Base-by-base conservation (phyloP, 257 asterid species). In the Scutellaria barbata region DNA sequence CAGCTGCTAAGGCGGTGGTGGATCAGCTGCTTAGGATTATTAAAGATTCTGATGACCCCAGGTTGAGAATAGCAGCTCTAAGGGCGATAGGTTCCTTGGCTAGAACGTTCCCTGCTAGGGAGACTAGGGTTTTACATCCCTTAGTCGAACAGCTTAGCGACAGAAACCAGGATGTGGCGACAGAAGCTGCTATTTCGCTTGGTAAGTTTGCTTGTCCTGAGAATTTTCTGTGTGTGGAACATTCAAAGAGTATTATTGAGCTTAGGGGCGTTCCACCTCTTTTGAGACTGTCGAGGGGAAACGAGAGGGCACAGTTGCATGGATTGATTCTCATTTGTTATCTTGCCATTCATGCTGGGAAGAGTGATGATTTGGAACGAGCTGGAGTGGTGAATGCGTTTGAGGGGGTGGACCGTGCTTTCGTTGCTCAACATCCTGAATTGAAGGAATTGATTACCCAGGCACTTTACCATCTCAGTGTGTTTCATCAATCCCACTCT, bases 1-100 rank as follows among this genome's bases (percentile, higher is more conserved):
- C 88, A 0, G 96, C 98, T 48, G 86, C 95, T 1, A 92, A 88
- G 81, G 98, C 95, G 0, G 89, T 88, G 16, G 89, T 92, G 41
- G 92, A 86, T 69, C 96, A 92, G 84, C 83, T 92, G 13, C 77
- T 89, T 20, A 74, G 82, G 73, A 73, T 92, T 71, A 85, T 84
- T 30, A 81, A 85, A 46, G 88, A 85, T 60, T 80, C 76, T 4
- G 83, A 80, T 3, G 76, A 81, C 10, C 79, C 89, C 1, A 69
- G 40, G 35, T 56, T 86, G 68, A 79, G 71, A n/a, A 68, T 85
- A 42, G 87, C 86, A 0, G 94, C 94, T 47, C 70, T 88, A 70
- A 75, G 79, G 42, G 88, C 96, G 0, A 74, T 92, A 58, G 96
- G 96, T 0, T 89, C 76, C 9, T 76, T 92, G 74, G 88, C 96